Conservation (phyloP, 2,329 filamentous ascomycete genomes). For the Monosporascus sp. region DNA sequence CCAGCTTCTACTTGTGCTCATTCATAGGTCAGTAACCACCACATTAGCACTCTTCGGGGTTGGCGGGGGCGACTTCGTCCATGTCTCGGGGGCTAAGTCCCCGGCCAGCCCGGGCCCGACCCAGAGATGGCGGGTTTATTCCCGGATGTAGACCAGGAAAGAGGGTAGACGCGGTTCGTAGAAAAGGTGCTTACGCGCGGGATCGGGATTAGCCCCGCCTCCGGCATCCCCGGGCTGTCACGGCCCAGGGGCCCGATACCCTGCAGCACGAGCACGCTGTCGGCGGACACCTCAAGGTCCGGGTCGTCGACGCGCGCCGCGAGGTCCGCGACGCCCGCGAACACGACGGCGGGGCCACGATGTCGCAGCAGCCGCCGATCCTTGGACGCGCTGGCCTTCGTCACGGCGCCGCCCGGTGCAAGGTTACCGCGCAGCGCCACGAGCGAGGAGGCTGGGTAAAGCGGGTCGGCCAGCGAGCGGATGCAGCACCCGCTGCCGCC, state of each 20-base stretch:
- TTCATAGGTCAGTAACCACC: no score
- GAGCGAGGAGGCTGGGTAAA: constrained; percentile 73
- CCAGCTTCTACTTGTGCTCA: constrained; percentile 48
- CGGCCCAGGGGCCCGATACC: constrained; percentile 80
- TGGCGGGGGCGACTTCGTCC: no score
- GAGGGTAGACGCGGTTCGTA: no score
- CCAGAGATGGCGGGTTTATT: no score
- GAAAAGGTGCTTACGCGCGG: constrained; percentile 45
- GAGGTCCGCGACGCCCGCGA: constrained; percentile 72
- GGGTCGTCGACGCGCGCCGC: constrained; percentile 55
- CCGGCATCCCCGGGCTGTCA: constrained; percentile 81
- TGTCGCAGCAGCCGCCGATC: constrained; percentile 54
- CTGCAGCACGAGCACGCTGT: constrained; percentile 71
- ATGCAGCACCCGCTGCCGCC: constrained; percentile 43
- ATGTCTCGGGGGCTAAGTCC: no score
- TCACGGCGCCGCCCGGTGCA: constrained; percentile 75
- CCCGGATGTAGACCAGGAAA: no score
- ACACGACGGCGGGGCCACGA: constrained; percentile 51
- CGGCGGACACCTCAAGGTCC: constrained; percentile 54
- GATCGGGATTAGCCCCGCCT: constrained; percentile 60
- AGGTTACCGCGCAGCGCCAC: constrained; percentile 81
- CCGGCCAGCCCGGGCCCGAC: no score
- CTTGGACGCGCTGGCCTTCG: constrained; percentile 84
- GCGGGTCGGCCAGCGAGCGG: constrained; percentile 56
- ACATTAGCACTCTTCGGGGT: no score